Base-by-base conservation (phyloP, 1,284 basidiomycete genomes). In the Fomes fomentarius region DNA sequence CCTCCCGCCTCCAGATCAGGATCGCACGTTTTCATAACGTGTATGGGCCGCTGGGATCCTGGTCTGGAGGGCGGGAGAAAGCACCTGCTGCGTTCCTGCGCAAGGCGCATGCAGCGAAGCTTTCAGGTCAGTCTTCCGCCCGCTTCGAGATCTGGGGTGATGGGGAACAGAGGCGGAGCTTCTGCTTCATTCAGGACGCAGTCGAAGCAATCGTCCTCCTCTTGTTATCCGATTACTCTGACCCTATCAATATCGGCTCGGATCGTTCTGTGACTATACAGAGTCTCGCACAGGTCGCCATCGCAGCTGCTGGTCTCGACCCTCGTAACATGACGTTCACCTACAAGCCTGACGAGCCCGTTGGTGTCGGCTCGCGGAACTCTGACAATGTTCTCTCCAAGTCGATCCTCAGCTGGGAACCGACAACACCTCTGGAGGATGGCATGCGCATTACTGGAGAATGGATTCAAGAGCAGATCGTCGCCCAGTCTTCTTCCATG, bases 11-110 rank as follows among this genome's bases (percentile, higher is more conserved):
- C 26, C 62, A 71, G 9, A 62, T 82, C 19, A 75, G 73, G 19
- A 77, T 84, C 40, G 81, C 79, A 0, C 76, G 83, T 0, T 83
- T 85, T 57, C 84, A 85, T 50, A 84, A 85, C 53, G 71, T 85
- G 15, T 85, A 75, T 56, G 83, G 83, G 3, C 81, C 80, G 1
- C 70, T 75, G 4, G 80, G 80, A 0, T 71, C 78, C 3, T 85
- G 81, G 81, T 68, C 63, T 46, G 71, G 76, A 34, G 84, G 84
- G 0, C 74, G 75, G 12, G 83, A 85, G 67, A 85, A 85, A 61
- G 83, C 70, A 1, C 83, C 82, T 0, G 83, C 83, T 4, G 82
- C 84, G 0, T 60, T 85, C 52, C 66, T 83, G 15, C 77, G 83
- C 7, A 85, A 84, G 58, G 79, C 80, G 1, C 30, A 78, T 15